phyloP scores from a whole-genome alignment of 805 yeast species.

The Candida parachauliodes region DNA sequence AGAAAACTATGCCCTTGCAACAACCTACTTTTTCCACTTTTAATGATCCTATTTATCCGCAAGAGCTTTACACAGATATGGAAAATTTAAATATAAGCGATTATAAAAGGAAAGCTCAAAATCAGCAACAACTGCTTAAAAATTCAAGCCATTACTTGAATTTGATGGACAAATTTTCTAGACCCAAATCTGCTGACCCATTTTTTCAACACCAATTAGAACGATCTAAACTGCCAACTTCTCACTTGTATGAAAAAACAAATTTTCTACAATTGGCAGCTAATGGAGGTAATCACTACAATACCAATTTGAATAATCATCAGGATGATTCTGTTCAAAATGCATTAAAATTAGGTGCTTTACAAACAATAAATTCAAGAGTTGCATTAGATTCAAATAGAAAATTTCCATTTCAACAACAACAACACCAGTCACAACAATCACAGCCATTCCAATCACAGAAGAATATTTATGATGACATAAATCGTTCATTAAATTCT shows the following conservation, averaged over 20 bases:
- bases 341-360: constrained; percentile 62
- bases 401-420: constrained; percentile 6
- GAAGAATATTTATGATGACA: constrained; percentile 23
- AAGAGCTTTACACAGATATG: constrained; percentile 16
- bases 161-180: constrained; percentile 14
- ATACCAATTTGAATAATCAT: constrained; percentile 5
- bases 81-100: constrained; percentile 11
- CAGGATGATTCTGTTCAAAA: constrained; percentile 31
- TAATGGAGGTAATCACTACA: constrained; percentile 6
- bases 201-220: constrained; percentile 24
- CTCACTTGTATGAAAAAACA: constrained; percentile 42
- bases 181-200: constrained; percentile 50
- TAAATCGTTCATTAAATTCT: constrained; percentile 33
- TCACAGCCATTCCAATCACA: constrained; percentile 4
- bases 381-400: constrained; percentile 43
- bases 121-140: constrained; percentile 1
- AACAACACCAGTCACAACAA: constrained; percentile 3
- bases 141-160: constrained; percentile 9
- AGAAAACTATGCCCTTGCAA: no score
- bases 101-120: constrained; percentile 1
- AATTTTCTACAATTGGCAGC: constrained; percentile 38
- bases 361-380: constrained; percentile 60
- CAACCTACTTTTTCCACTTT: no score
- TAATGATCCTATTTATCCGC: constrained; percentile 5
- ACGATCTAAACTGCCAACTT: constrained; percentile 37